Percentiles rank a stretch among this genome's conserved stretches.
Conservation (phyloP, 2,329 filamentous ascomycete species). For the Neocatenulostroma microsporum region DNA sequence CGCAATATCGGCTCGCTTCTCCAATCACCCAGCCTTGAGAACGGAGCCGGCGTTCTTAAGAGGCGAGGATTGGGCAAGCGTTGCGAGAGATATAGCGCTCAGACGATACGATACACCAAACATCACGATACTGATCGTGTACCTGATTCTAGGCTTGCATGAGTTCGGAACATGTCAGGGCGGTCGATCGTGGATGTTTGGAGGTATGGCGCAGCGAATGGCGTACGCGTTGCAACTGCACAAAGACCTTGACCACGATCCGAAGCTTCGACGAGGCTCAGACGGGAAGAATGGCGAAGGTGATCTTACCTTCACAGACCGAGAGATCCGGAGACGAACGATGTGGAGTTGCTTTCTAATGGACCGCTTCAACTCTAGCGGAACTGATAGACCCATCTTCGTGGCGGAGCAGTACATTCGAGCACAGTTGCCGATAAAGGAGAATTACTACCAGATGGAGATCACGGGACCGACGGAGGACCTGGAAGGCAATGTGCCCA, state of each 20-base stretch:
- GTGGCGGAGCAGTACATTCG: conserved; percentile 82
- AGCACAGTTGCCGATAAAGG: conserved; percentile 84
- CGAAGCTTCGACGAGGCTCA: conserved; percentile 18
- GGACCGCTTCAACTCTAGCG: conserved; percentile 96
- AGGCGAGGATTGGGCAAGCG: conserved; percentile 83
- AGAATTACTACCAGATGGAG: conserved; percentile 82
- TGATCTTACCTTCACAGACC: conserved; percentile 71
- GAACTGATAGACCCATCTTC: conserved; percentile 84
- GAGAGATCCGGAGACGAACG: conserved; percentile 82
- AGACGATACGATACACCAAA: conserved; percentile 90
- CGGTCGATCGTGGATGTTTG: conserved; percentile 89
- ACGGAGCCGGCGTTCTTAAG: conserved; percentile 73
- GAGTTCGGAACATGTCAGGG: conserved; percentile 97
- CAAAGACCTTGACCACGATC: conserved; percentile 73
- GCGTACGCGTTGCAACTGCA: conserved; percentile 92
- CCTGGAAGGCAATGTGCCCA: conserved; percentile 62
- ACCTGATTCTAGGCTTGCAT: conserved; percentile 80
- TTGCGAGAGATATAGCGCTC: conserved; percentile 78
- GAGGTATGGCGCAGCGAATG: conserved; percentile 93
- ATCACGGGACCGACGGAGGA: conserved; percentile 83
- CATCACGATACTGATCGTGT: conserved; percentile 87
- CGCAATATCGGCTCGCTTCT: conserved; percentile 91
- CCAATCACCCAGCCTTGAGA: conserved; percentile 72
- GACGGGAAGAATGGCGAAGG: conserved; percentile 19
- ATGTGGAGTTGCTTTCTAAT: conserved; percentile 99